Evolutionary conservation across 495 filamentous ascomycete species (phyloP).

Genomic region (Neurospora sp.): DNA sequence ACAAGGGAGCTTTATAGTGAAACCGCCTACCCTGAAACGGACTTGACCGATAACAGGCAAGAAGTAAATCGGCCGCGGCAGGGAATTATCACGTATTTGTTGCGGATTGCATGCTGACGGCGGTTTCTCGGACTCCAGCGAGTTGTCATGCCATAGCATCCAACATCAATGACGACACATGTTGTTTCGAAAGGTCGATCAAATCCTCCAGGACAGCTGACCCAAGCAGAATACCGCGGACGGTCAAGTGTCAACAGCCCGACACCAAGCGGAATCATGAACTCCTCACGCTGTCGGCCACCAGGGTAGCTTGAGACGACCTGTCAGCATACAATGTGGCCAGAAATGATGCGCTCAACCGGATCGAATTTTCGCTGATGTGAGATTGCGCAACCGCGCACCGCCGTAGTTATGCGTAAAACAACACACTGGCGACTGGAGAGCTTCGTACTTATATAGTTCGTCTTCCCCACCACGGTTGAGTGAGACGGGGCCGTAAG

Average conservation of each 20-base stretch:
- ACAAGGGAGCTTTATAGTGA: background rate
- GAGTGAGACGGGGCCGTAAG: background rate
- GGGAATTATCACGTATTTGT: background rate
- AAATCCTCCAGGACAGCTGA: background rate
- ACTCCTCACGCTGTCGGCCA: background rate
- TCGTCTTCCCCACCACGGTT: background rate
- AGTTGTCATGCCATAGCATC: background rate
- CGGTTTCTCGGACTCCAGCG: background rate
- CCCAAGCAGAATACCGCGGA: background rate
- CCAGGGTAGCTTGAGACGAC: background rate
- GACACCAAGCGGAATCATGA: background rate
- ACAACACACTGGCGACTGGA: background rate
- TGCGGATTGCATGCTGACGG: background rate
- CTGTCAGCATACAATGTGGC: background rate
- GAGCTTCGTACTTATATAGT: background rate
- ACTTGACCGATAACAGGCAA: background rate
- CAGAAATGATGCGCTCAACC: background rate
- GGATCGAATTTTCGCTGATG: background rate
- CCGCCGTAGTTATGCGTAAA: background rate
- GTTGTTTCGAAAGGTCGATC: background rate
- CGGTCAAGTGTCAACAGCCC: no score
- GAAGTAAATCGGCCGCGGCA: background rate
- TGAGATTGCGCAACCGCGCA: background rate
- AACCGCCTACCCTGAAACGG: background rate
- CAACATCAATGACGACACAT: background rate